Conservation (phyloP, 2,329 filamentous ascomycete genomes). For the Aureobasidium pullulans region DNA sequence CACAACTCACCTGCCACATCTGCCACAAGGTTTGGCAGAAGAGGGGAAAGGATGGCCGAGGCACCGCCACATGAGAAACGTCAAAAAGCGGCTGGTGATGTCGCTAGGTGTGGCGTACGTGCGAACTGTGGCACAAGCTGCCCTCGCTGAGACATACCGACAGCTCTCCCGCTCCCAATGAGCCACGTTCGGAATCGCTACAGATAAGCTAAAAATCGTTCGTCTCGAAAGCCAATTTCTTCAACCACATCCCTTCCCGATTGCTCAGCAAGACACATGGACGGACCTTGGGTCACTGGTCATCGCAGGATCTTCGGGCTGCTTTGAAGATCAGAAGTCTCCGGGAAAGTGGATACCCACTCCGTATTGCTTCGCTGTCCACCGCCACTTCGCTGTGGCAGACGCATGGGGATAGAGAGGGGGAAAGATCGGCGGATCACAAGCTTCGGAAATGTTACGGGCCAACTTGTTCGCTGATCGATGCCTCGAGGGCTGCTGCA, state of each 20-base stretch:
- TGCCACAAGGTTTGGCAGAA: not conserved
- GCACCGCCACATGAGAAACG: not conserved
- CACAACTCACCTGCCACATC: constrained; percentile 1
- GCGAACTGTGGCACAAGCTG: constrained; percentile 1
- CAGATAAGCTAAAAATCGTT: not conserved
- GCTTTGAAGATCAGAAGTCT: not conserved
- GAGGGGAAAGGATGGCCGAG: not conserved
- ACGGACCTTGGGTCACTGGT: not conserved
- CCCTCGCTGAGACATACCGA: not conserved
- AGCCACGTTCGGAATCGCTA: constrained; percentile 1
- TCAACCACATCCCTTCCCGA: not conserved
- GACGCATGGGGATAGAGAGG: not conserved
- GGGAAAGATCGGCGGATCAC: constrained; percentile 3
- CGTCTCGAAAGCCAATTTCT: not conserved
- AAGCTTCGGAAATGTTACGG: constrained; percentile 6
- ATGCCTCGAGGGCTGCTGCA: constrained; percentile 6
- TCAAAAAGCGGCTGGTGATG: not conserved
- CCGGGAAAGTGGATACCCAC: constrained; percentile 1
- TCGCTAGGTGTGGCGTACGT: not conserved
- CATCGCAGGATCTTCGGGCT: not conserved
- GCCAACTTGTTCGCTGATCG: constrained; percentile 7
- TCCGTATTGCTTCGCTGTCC: not conserved
- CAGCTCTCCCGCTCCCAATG: not conserved
- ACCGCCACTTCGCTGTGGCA: constrained; percentile 9
- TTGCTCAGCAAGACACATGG: not conserved